Evolutionary conservation across 768 basidiomycete species (phyloP).

Genomic region (Tricholomella constricta): DNA sequence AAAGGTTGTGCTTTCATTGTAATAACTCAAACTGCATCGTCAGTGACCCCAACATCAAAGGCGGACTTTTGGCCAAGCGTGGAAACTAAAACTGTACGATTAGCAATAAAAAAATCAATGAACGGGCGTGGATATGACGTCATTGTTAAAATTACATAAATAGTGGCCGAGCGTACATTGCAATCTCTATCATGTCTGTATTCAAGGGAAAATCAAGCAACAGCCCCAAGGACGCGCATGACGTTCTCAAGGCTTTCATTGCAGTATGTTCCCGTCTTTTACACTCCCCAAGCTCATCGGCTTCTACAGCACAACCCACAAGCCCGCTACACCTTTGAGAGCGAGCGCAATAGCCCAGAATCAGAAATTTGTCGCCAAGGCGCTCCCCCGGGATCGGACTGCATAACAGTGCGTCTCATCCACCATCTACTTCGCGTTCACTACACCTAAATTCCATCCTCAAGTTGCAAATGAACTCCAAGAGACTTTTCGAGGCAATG

Average conservation of each 20-base stretch:
- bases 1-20: not conserved
- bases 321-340: conserved; percentile 62
- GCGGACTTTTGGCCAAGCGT: conserved; percentile 67
- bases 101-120: not conserved
- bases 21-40: conserved; percentile 3
- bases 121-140: conserved; percentile 8
- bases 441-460: not conserved
- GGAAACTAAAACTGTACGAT: conserved; percentile 53
- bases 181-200: conserved; percentile 1
- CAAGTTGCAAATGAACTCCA: conserved; percentile 66
- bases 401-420: conserved; percentile 50
- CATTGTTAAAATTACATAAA: conserved; percentile 5
- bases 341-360: conserved; percentile 54
- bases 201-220: not conserved
- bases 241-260: conserved; percentile 17
- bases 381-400: conserved; percentile 44
- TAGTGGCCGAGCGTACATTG: not conserved
- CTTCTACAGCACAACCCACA: conserved; percentile 46
- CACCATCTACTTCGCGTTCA: not conserved
- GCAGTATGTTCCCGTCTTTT: conserved; percentile 6
- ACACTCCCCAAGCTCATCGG: not conserved
- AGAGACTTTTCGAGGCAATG: conserved; percentile 67
- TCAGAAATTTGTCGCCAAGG: conserved; percentile 61
- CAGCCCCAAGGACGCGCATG: conserved; percentile 1
- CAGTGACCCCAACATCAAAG: conserved; percentile 69